phyloP scores from a whole-genome alignment of 805 yeast genomes.

The Pichia ethanolica region DNA sequence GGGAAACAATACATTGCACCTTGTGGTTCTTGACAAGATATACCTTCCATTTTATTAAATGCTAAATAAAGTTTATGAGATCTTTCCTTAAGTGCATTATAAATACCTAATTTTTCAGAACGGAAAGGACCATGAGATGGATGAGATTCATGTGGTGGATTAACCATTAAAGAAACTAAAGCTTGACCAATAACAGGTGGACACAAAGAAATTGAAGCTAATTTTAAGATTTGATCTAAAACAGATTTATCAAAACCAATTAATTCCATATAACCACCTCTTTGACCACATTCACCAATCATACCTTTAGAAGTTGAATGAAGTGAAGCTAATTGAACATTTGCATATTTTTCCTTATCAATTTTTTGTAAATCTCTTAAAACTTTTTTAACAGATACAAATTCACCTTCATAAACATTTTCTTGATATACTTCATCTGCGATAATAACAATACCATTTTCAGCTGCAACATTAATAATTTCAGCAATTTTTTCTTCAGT shows the following conservation, averaged over 20 bases:
- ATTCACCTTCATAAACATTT: slow-evolving; percentile 76
- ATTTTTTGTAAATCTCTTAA: slow-evolving; percentile 52
- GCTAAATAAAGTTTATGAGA: slow-evolving; percentile 61
- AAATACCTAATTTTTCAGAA: slow-evolving; percentile 55
- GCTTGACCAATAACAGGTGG: slow-evolving; percentile 96
- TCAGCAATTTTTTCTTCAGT: slow-evolving; percentile 57
- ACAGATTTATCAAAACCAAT: slow-evolving; percentile 72
- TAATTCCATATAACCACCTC: slow-evolving; percentile 98
- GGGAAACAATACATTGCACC: slow-evolving; percentile 99
- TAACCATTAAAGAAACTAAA: slow-evolving; percentile 83
- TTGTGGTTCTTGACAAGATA: slow-evolving; percentile 79
- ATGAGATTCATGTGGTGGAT: slow-evolving; percentile 80
- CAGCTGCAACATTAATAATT: slow-evolving; percentile 73
- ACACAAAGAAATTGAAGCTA: slow-evolving; percentile 87
- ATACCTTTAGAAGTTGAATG: slow-evolving; percentile 98
- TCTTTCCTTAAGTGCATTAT: slow-evolving; percentile 52
- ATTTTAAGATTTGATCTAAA: slow-evolving; percentile 63
- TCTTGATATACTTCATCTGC: slow-evolving; percentile 99
- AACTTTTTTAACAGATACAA: slow-evolving; percentile 77
- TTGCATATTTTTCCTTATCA: slow-evolving; percentile 44
- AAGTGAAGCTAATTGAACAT: slow-evolving; percentile 84
- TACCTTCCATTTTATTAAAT: slow-evolving; percentile 71
- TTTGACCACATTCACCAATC: slow-evolving; percentile 97
- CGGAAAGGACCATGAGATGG: slow-evolving; percentile 63
- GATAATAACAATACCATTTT: slow-evolving; percentile 74